Evolutionary conservation across 108 stramenopile species (phyloP).

Genomic region (Nannochloropsis gaditana): DNA sequence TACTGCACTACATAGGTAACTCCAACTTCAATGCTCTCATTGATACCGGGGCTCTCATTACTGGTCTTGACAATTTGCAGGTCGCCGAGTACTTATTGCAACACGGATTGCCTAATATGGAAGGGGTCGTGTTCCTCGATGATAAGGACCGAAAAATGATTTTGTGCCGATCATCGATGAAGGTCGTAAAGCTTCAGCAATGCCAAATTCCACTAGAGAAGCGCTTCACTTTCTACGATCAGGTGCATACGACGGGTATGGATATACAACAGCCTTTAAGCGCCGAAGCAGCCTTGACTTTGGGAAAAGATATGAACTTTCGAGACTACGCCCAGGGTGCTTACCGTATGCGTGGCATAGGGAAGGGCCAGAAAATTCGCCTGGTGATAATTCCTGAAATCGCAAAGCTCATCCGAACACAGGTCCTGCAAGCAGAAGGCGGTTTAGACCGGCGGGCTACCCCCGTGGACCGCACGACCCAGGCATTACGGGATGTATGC

Average conservation of each 20-base stretch:
- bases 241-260: constrained; percentile 62
- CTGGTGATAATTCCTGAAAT: constrained; percentile 58
- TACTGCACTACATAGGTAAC: constrained; percentile 47
- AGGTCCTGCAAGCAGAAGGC: constrained; percentile 45
- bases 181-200: constrained; percentile 32
- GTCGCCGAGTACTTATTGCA: constrained; percentile 45
- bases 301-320: constrained; percentile 63
- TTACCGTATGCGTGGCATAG: constrained; percentile 63
- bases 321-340: constrained; percentile 62
- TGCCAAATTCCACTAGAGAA: constrained; percentile 54
- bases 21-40: constrained; percentile 56
- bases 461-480: constrained; percentile 24
- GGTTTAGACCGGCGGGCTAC: not conserved
- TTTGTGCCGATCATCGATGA: not conserved
- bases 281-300: constrained; percentile 51
- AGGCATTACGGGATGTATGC: constrained; percentile 74
- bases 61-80: constrained; percentile 45
- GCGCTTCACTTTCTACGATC: constrained; percentile 61
- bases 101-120: constrained; percentile 42
- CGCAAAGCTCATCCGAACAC: constrained; percentile 39
- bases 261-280: constrained; percentile 59
- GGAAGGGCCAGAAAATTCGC: constrained; percentile 57
- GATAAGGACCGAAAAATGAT: constrained; percentile 35
- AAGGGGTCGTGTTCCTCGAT: constrained; percentile 59
- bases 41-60: constrained; percentile 59